phyloP scores from a whole-genome alignment of 768 basidiomycete species.

The Tulasnella sp. region DNA sequence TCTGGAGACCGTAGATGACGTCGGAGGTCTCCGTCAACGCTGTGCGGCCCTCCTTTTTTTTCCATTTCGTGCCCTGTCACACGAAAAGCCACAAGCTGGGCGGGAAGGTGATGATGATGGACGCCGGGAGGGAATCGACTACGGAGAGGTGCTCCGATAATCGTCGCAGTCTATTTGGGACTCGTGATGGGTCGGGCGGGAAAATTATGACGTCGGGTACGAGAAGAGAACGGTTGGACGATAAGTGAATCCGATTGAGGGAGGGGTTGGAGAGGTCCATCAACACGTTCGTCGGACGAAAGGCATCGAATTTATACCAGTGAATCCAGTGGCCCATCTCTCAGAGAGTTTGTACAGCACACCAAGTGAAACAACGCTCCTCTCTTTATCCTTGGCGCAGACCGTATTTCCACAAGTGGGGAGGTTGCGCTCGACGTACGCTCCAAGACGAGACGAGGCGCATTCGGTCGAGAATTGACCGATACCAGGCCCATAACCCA shows the following conservation, averaged over 20 bases:
- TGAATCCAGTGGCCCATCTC: too few species aligned
- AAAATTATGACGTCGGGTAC: too few species aligned
- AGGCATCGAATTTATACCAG: too few species aligned
- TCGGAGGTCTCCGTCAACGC: not conserved
- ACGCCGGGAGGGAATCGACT: not conserved
- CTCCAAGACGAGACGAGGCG: not conserved
- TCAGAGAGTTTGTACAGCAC: too few species aligned
- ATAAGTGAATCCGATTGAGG: not conserved
- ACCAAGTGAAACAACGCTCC: not conserved
- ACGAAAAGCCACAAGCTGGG: not conserved
- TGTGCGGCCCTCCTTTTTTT: not conserved
- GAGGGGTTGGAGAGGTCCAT: not conserved
- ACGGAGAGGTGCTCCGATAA: not conserved
- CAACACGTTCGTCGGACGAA: too few species aligned
- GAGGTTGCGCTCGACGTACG: not conserved
- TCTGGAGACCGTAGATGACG: not conserved
- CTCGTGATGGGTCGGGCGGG: not conserved
- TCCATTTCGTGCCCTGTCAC: too few species aligned
- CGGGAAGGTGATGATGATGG: not conserved
- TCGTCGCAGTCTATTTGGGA: not conserved
- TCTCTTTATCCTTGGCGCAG: not conserved
- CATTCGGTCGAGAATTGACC: not conserved
- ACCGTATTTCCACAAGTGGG: not conserved
- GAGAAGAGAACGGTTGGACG: not conserved
- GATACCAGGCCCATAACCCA: not conserved